These are phyloP conservation scores for Myriosclerotinia duriaeana DNA, from an alignment of 2,329 filamentous ascomycete species.

Conservation along the genomic window DNA sequence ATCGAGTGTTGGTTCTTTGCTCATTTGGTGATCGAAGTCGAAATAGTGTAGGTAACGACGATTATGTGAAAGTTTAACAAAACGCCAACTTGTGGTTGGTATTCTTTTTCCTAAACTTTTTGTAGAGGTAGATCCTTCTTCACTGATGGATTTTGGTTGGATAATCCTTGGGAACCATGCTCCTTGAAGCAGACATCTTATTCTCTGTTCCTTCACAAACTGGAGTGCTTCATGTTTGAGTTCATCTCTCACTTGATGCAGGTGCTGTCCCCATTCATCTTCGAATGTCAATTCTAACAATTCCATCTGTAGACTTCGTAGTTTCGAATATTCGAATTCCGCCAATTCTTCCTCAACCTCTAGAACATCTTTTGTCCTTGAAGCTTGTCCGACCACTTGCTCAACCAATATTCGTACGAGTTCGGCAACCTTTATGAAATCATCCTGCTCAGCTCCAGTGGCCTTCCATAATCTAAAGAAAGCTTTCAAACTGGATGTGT, in stretches of 20 bases:
- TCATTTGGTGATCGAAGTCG: slow-evolving; percentile 69
- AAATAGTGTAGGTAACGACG: slow-evolving; percentile 86
- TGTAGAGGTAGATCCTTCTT: slow-evolving; percentile 38
- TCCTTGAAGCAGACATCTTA: slow-evolving; percentile 83
- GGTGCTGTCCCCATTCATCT: slow-evolving; percentile 87
- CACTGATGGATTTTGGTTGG: slow-evolving; percentile 48
- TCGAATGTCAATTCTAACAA: slow-evolving; percentile 88
- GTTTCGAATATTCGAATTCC: slow-evolving; percentile 74
- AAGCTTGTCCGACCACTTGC: slow-evolving; percentile 79
- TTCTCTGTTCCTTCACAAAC: slow-evolving; percentile 95
- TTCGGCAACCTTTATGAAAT: slow-evolving; percentile 92
- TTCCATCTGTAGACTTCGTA: slow-evolving; percentile 91
- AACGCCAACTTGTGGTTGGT: slow-evolving; percentile 60
- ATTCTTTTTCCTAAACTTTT: slow-evolving; percentile 26
- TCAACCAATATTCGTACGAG: slow-evolving; percentile 87
- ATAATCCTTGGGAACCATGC: slow-evolving; percentile 70
- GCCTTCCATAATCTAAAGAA: slow-evolving; percentile 93
- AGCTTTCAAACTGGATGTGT: slow-evolving; percentile 79
- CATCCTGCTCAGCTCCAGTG: slow-evolving; percentile 77
- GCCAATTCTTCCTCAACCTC: slow-evolving; percentile 87
- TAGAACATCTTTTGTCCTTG: slow-evolving; percentile 76
- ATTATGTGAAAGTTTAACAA: slow-evolving; percentile 86
- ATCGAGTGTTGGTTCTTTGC: slow-evolving; percentile 69
- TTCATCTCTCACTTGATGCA: slow-evolving; percentile 87
- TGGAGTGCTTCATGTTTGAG: slow-evolving; percentile 87